A percentile compares a stretch with the other conserved stretches of the same genome.
Evolutionary conservation across 1,139 yeast genomes (phyloP).

Genomic region (Saccharomyces hybrid): DNA sequence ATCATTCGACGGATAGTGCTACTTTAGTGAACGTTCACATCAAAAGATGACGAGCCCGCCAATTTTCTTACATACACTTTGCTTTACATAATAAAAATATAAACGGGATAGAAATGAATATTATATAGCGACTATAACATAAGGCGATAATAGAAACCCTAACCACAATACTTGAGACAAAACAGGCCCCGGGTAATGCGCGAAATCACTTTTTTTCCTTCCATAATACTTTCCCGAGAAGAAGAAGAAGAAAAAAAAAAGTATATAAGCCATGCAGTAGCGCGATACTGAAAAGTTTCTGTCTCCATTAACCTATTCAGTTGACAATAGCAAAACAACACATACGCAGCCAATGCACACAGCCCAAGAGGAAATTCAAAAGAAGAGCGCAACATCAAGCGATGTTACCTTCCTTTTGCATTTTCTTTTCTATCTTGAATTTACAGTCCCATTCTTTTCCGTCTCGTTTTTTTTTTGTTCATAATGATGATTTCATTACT

Average conservation of each 20-base stretch:
- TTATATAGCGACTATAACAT: background rate
- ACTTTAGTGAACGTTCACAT: slow-evolving; percentile 4
- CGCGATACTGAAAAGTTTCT: background rate
- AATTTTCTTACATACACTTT: background rate
- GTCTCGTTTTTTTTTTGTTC: slow-evolving; percentile 2
- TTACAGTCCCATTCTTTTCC: slow-evolving; percentile 2
- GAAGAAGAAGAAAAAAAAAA: background rate
- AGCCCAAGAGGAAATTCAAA: background rate
- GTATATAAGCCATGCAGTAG: background rate
- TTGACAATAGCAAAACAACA: background rate
- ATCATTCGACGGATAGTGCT: slow-evolving; percentile 3
- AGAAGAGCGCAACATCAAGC: background rate
- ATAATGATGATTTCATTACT: slow-evolving; percentile 24
- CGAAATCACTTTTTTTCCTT: background rate
- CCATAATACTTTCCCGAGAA: background rate
- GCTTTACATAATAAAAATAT: background rate
- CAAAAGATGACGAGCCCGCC: background rate
- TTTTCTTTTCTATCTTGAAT: background rate
- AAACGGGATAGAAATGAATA: background rate
- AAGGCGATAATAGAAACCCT: background rate
- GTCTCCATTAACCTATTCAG: no score
- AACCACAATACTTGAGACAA: background rate
- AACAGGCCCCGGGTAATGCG: background rate
- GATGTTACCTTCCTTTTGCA: background rate
- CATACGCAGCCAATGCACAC: background rate